Percentiles rank a stretch among this genome's conserved stretches.
Evolutionary conservation across 176 grass and related monocot species (phyloP).

Genomic region (Oryza coarctata): DNA sequence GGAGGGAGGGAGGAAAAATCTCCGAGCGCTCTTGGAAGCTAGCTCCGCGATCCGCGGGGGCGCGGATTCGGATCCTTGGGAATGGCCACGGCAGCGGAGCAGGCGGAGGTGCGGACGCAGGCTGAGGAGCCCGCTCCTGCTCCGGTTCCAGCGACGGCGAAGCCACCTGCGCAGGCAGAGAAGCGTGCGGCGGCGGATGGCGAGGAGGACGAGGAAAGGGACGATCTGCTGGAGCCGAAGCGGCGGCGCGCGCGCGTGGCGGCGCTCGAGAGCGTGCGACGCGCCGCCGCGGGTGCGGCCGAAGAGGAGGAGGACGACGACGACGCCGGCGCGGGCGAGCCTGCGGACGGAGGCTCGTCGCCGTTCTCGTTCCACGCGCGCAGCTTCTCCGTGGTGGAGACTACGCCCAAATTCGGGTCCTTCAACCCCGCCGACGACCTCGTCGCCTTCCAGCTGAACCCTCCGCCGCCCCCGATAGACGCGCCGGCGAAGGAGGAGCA

Average conservation of each 20-base stretch:
- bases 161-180: neutral
- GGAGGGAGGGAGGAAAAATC: constrained; percentile 29
- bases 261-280: constrained; percentile 43
- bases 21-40: neutral
- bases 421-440: constrained; percentile 40
- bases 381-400: constrained; percentile 41
- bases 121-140: neutral
- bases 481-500: neutral
- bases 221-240: constrained; percentile 35
- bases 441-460: constrained; percentile 29
- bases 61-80: neutral
- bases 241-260: constrained; percentile 36
- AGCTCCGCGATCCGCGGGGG: neutral
- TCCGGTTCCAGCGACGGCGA: neutral
- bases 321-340: neutral
- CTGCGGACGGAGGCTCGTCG: neutral
- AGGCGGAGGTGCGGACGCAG: neutral
- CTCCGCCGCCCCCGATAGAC: neutral
- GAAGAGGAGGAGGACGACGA: neutral
- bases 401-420: constrained; percentile 53
- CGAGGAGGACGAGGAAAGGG: neutral
- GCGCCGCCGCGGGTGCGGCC: neutral
- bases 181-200: constrained; percentile 19
- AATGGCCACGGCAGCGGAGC: constrained; percentile 36
- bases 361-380: constrained; percentile 45